Evolutionary conservation across 2,329 filamentous ascomycete species (phyloP), one percentile per base, ranked within the genome.

Genomic region (Colletotrichum graminicola): DNA sequence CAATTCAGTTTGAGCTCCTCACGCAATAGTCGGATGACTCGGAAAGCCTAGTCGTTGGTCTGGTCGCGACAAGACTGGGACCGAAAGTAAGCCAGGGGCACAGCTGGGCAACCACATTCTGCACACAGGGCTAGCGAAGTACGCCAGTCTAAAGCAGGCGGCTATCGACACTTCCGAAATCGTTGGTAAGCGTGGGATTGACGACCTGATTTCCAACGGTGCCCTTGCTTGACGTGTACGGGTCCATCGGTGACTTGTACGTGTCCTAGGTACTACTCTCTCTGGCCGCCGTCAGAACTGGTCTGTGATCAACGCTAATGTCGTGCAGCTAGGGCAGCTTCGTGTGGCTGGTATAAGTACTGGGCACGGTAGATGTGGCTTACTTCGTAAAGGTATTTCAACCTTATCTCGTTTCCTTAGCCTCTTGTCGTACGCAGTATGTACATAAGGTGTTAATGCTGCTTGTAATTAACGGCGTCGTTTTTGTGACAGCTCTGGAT

Each of bases 61-160:
- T 51, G 23, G 47, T 51, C 47, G 23, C 47, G 47, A 51, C 47
- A 51, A 51, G 47, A 23, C 23, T 16, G 11, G 23, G 7, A 51
- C 47, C 11, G 47, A 51, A 23, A 29, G 29, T 23, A 51, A 51
- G 47, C 7, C 16, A 5, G 75, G 77, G 3, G 73, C 76, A 45
- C 83, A 87, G 73, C 76, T 86, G 5, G 73, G 74, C 2, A 77
- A 68, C 5, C 65, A 67, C 56, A 61, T 62, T 36, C 18, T 89
- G 34, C 73, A 83, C n/a, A 86, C 77, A 23, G 84, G 88, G 67
- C 74, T 88, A 45, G 79, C 78, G 16, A 77, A 83, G 71, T 78
- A 80, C 62, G 75, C 77, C 6, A 75, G 79, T 1, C 76, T 87
- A 14, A 79, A 84, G 77, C 59, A 52, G 26, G 49, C 49, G 2